Evolutionary conservation across 2,329 filamentous ascomycete species (phyloP), one percentile per base, ranked within the genome.

Genomic region (Verticillium tricorpus): DNA sequence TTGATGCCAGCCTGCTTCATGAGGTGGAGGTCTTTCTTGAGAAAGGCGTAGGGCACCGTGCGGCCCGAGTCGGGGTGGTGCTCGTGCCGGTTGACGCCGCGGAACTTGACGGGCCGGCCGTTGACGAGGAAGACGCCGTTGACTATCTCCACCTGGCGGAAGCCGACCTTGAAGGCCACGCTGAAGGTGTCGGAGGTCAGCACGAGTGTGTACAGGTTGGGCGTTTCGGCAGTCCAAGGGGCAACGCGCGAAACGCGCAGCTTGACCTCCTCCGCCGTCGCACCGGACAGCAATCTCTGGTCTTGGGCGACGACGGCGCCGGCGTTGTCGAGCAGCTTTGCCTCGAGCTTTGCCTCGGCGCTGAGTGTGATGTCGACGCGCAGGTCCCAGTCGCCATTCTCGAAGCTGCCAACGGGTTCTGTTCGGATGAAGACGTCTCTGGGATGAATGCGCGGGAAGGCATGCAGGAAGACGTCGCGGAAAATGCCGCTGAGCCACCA

Each of bases 1-100:
- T 92, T 92, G 70, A 92, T 83, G 65, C 90, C 89, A 72, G 89
- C 82, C 1, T 74, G 75, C 70, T 90, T 91, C 88, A 91, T 91
- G 4, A 82, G 74, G 2, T 87, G 64, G 3, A 91, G 76, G 64
- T 91, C 89, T 1, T 78, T 73, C 59, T 82, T 78, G 67, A 91
- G 80, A n/a, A 83, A 85, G 0, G 83, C 81, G 32, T 83, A 80
- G 0, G 86, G 86, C 1, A 90, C 85, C 0, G 86, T 80, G 0
- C 88, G 82, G 0, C 88, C 88, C 5, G 81, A 82, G 61, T 80
- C 76, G 0, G 87, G 84, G 67, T 90, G 85, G 65, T 91, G 88
- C 62, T 92, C 89, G 66, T 91, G 89, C 35, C 88, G 81, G 67
- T 91, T 91, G 6, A 87, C 86, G 2, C 89, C 89, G 15, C 86